These are phyloP conservation scores for Kurtzmaniella cleridarum DNA, from an alignment of 805 yeast species.

Conservation along the genomic window DNA sequence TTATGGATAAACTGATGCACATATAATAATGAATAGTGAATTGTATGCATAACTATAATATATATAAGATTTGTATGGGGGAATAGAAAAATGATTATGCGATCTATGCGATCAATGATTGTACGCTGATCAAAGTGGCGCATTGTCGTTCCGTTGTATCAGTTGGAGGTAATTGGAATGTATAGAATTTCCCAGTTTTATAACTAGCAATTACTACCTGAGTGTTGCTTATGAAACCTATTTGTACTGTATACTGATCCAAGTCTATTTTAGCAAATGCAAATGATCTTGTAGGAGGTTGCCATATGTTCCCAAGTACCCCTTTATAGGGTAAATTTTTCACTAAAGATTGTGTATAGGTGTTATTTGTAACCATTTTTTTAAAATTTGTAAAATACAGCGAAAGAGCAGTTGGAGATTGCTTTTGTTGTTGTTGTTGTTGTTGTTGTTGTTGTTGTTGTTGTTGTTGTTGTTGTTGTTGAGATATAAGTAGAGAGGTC, in stretches of 20 bases:
- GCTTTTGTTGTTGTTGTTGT: conserved; percentile 3
- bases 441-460: conserved; percentile 1
- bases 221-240: conserved; percentile 30
- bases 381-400: conserved; percentile 10
- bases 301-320: conserved; percentile 37
- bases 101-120: too few species aligned
- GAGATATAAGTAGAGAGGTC: conserved; percentile 30
- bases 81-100: too few species aligned
- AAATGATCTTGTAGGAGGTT: conserved; percentile 38
- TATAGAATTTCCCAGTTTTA: conserved; percentile 33
- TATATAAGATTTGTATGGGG: too few species aligned
- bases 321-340: conserved; percentile 36
- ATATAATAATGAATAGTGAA: too few species aligned
- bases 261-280: conserved; percentile 33
- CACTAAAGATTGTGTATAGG: conserved; percentile 32
- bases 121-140: conserved; percentile 1
- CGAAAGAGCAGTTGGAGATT: conserved; percentile 2
- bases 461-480: conserved; percentile 9
- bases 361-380: conserved; percentile 25
- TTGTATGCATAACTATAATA: too few species aligned
- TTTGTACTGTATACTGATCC: conserved; percentile 20
- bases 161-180: conserved; percentile 27
- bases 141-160: conserved; percentile 23
- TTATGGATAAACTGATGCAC: too few species aligned
- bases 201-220: conserved; percentile 33